These are phyloP conservation scores for Berberis vulgaris DNA, from an alignment of 164 flowering plant species.

Conservation along the genomic window DNA sequence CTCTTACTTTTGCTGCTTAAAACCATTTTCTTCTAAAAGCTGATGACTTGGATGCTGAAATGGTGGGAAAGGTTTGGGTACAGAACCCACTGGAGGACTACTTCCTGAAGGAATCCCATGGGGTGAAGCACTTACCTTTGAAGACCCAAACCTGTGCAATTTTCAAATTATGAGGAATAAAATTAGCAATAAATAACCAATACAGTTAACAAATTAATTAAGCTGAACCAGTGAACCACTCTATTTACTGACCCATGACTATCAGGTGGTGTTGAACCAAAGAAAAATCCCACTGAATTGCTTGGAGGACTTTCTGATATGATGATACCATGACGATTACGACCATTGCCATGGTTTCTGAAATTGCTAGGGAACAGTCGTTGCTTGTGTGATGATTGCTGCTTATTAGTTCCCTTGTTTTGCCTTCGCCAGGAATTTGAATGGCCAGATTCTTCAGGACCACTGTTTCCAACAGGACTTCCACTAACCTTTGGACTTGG, in stretches of 20 bases:
- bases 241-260: conserved; percentile 52
- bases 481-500: conserved; percentile 27
- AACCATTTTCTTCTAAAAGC: conserved; percentile 90
- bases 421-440: conserved; percentile 47
- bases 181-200: neutral
- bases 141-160: conserved; percentile 44
- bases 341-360: conserved; percentile 51
- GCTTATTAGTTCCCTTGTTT: conserved; percentile 47
- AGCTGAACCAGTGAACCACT: neutral
- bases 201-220: too few species aligned
- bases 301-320: conserved; percentile 94
- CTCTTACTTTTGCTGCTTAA: conserved; percentile 84
- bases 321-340: conserved; percentile 39
- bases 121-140: conserved; percentile 73
- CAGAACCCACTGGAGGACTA: conserved; percentile 92
- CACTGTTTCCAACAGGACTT: conserved; percentile 20
- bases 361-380: conserved; percentile 66
- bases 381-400: conserved; percentile 46
- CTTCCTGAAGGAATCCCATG: conserved; percentile 55
- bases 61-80: conserved; percentile 84
- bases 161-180: neutral
- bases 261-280: conserved; percentile 92
- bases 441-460: conserved; percentile 39
- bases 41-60: conserved; percentile 99
- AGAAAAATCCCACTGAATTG: conserved; percentile 86